Conservation (phyloP, 2,329 filamentous ascomycete species). For the Diaporthe australafricana region DNA sequence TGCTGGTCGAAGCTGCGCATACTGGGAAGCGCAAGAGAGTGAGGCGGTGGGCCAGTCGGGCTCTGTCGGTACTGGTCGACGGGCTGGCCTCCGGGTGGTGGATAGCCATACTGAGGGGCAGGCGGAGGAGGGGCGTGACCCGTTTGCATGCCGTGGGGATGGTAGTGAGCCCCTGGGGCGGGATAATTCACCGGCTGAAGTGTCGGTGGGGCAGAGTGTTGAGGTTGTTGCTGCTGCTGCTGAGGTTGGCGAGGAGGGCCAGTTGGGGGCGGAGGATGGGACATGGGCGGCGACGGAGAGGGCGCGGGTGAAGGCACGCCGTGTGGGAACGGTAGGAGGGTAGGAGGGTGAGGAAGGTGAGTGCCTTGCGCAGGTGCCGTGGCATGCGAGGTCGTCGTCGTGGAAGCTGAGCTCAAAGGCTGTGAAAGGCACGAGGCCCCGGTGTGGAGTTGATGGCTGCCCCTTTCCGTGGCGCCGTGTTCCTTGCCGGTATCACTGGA, state of each 20-base stretch:
- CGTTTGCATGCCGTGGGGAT: conserved; percentile 36
- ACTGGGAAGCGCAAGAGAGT: conserved; percentile 41
- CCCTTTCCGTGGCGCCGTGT: conserved; percentile 41
- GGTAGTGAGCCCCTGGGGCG: conserved; percentile 35
- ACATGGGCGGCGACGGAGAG: conserved; percentile 35
- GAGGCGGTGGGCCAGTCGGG: conserved; percentile 35
- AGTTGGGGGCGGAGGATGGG: conserved; percentile 31
- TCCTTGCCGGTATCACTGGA: conserved; percentile 9
- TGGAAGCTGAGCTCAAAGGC: background rate
- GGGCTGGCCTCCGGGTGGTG: conserved; percentile 31
- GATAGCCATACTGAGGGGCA: conserved; percentile 38
- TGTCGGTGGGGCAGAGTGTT: conserved; percentile 28
- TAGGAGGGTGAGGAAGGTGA: background rate
- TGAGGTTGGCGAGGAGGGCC: conserved; percentile 36
- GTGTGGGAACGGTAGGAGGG: background rate
- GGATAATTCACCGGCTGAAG: conserved; percentile 36
- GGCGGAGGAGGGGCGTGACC: conserved; percentile 33
- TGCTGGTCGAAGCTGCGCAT: conserved; percentile 43
- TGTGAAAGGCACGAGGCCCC: background rate
- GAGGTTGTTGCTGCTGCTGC: conserved; percentile 28
- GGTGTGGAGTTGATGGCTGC: conserved; percentile 40
- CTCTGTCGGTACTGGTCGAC: conserved; percentile 41
- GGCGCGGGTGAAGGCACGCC: conserved; percentile 27
- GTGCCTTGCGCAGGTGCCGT: conserved; percentile 17
- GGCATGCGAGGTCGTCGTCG: conserved; percentile 17